These are phyloP conservation scores for Phytophthora agathidicida DNA, from an alignment of 352 stramenopile species.

Conservation along the genomic window DNA sequence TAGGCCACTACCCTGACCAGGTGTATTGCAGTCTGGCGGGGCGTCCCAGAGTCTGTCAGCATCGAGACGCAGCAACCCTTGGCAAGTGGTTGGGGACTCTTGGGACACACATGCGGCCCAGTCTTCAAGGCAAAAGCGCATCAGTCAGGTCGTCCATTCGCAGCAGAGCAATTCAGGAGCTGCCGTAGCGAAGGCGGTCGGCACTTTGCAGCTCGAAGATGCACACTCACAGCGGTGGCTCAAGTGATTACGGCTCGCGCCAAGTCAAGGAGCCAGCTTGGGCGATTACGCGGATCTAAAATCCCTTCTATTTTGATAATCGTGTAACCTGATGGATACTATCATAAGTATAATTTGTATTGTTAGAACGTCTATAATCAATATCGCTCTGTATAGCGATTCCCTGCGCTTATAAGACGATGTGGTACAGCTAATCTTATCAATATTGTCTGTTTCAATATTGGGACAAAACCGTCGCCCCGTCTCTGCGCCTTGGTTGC, in stretches of 20 bases:
- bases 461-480: slow-evolving; percentile 5
- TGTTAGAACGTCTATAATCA: too few species aligned
- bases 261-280: slow-evolving; percentile 8
- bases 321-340: too few species aligned
- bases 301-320: neutral
- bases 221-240: neutral
- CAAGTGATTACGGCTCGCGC: slow-evolving; percentile 3
- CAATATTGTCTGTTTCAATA: neutral
- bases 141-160: neutral
- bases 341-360: too few species aligned
- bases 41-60: slow-evolving; percentile 8
- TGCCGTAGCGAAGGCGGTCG: neutral
- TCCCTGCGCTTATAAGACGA: too few species aligned
- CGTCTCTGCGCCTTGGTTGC: slow-evolving; percentile 8
- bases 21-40: slow-evolving; percentile 9
- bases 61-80: neutral
- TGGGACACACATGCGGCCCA: slow-evolving; percentile 6
- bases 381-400: too few species aligned
- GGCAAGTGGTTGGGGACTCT: too few species aligned
- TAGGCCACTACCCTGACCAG: slow-evolving; percentile 3
- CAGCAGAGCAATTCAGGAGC: slow-evolving; percentile 6
- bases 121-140: neutral
- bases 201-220: neutral
- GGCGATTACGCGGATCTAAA: slow-evolving; percentile 10
- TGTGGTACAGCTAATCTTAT: too few species aligned